Percentiles rank a stretch among this genome's conserved stretches.
Conservation (phyloP, 305 asterid genomes). For the Rubia tinctorum region DNA sequence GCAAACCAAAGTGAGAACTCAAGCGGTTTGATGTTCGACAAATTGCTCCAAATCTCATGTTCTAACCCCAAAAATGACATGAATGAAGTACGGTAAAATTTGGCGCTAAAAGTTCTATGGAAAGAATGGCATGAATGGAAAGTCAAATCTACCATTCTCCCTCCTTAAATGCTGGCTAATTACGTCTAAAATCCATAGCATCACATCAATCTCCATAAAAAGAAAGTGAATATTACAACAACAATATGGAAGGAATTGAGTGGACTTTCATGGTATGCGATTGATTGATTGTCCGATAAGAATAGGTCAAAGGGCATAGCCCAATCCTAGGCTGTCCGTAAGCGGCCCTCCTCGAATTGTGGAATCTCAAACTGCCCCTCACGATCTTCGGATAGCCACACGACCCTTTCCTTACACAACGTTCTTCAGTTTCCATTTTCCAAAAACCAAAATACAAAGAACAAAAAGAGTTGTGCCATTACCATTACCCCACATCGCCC, state of each 20-base stretch:
- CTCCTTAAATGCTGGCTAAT: background rate
- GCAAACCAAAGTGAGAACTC: no score
- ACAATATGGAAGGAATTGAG: background rate
- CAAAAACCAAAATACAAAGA: background rate
- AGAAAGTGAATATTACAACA: background rate
- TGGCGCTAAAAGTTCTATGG: background rate
- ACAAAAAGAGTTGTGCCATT: slow-evolving; percentile 3
- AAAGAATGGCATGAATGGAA: background rate
- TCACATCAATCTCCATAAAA: background rate
- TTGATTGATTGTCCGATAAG: slow-evolving; percentile 6
- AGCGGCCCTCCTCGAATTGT: slow-evolving; percentile 23
- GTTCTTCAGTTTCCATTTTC: slow-evolving; percentile 25
- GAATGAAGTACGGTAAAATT: background rate
- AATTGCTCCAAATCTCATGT: no score
- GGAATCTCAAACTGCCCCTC: slow-evolving; percentile 48
- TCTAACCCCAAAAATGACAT: no score
- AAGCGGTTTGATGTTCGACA: no score
- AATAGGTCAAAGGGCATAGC: slow-evolving; percentile 20
- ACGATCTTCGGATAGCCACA: slow-evolving; percentile 84
- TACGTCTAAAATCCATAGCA: background rate
- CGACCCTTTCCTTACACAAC: slow-evolving; percentile 32
- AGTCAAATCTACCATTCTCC: background rate
- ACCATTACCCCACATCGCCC: background rate
- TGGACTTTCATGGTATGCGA: background rate
- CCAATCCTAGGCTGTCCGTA: slow-evolving; percentile 39